Evolutionary conservation across 2,329 filamentous ascomycete genomes (phyloP), one percentile per base, ranked within the genome.

Genomic region (Tolypocladium pustulatum): DNA sequence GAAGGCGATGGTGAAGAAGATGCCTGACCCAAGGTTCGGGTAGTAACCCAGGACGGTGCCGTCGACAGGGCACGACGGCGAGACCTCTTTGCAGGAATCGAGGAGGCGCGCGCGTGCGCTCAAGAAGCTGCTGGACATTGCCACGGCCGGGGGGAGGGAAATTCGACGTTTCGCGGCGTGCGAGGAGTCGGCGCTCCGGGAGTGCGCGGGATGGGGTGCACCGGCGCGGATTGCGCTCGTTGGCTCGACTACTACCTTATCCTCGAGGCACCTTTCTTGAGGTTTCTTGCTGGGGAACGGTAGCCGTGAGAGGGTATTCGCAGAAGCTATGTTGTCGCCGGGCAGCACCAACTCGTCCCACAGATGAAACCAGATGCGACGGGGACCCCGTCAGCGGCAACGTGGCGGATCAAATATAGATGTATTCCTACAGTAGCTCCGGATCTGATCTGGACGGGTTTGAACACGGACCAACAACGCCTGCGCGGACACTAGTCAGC

Each of bases 1-100:
- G 60, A 83, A 85, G 25, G 72, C 74, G 56, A 76, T 69, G 49
- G 77, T 71, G 67, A 82, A 81, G 65, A 85, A 80, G 63, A 76
- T 72, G 67, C 83, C 82, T 63, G 81, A 77, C 54, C 78, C 77
- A n/a, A 77, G 66, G 64, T 81, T 83, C 8, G 83, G 83, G 38
- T 76, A 75, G 70, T 85, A 85, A 54, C 81, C 81, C 38, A 81
- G 71, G 15, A 81, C 80, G 3, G 81, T 83, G 36, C 70, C 72
- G 46, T 71, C 60, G 62, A 83, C 79, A n/a, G 80, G 80, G 62
- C 81, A 84, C 43, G 64, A 58, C 2, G 65, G 59, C 10, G 73
- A 72, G 61, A 83, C 70, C 20, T 65, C 67, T 12, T 61, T 64
- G 60, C 71, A 73, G 15, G 64, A 61, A 58, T 67, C 61, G 64